These are phyloP conservation scores for Comarum palustre DNA, from an alignment of 306 rosid genomes.

Conservation along the genomic window DNA sequence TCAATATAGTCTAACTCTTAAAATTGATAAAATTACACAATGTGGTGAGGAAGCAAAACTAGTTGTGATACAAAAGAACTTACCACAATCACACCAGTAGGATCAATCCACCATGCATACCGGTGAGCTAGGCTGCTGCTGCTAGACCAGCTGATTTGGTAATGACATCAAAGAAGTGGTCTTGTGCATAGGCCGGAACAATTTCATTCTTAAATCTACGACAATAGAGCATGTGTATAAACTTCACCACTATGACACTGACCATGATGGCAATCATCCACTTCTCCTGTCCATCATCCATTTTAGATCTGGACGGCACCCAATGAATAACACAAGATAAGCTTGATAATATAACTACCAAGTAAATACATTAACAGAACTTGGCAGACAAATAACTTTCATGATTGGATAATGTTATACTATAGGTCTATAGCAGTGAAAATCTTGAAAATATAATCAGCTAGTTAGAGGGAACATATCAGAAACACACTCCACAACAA, in stretches of 20 bases:
- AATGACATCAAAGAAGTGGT: constrained; percentile 67
- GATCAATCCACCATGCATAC: constrained; percentile 71
- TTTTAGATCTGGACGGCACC: constrained; percentile 36
- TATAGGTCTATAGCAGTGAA: too few species aligned
- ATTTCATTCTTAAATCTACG: constrained; percentile 67
- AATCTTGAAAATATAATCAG: too few species aligned
- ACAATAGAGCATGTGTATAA: constrained; percentile 73
- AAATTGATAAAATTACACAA: neutral
- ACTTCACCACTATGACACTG: constrained; percentile 65
- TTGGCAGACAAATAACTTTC: neutral
- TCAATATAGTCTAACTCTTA: too few species aligned
- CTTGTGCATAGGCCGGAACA: constrained; percentile 71
- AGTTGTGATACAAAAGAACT: constrained; percentile 26
- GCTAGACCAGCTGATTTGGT: constrained; percentile 79
- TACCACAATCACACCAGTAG: constrained; percentile 72
- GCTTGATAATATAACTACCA: neutral
- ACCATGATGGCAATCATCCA: constrained; percentile 77
- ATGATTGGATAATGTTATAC: neutral
- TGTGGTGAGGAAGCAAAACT: neutral
- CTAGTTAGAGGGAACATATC: neutral
- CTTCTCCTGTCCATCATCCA: constrained; percentile 27
- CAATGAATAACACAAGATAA: constrained; percentile 9
- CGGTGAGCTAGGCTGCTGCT: constrained; percentile 69
- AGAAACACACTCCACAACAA: neutral
- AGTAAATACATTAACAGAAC: neutral